Percentiles rank a stretch among this genome's conserved stretches.
These are phyloP conservation scores for Rhipidocladum racemiflorum DNA, from an alignment of 176 grass and related monocot species.

Conservation along the genomic window DNA sequence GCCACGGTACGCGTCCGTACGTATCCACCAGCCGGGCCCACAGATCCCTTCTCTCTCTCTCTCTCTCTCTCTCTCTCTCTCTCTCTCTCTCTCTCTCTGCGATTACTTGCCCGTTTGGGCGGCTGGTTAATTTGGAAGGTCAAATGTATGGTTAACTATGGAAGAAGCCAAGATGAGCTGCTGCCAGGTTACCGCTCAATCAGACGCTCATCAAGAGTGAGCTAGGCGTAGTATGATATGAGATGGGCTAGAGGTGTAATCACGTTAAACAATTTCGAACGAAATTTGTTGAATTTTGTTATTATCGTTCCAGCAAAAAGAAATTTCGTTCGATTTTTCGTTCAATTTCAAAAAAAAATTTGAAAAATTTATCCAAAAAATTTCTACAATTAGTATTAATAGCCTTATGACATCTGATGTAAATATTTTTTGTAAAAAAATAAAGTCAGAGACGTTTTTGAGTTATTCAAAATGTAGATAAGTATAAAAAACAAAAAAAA, in stretches of 20 bases:
- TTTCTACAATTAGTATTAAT: too few species aligned
- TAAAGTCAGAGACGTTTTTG: too few species aligned
- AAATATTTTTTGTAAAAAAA: too few species aligned
- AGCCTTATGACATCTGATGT: too few species aligned
- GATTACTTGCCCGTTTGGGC: background rate
- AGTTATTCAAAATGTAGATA: too few species aligned
- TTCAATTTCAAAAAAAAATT: too few species aligned
- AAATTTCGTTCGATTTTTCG: too few species aligned
- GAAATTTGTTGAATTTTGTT: too few species aligned
- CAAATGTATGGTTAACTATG: background rate
- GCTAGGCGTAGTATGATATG: background rate
- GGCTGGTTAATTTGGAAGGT: conserved; percentile 23
- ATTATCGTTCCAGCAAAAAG: too few species aligned
- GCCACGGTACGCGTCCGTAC: conserved; percentile 45
- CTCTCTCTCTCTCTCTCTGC: background rate
- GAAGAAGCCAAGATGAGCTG: background rate
- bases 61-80: background rate
- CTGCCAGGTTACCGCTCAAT: background rate
- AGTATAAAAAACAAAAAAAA: too few species aligned
- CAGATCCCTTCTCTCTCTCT: background rate
- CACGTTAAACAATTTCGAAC: too few species aligned
- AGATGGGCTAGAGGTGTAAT: background rate
- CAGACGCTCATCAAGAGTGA: background rate
- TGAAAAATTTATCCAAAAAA: too few species aligned
- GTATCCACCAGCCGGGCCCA: background rate